Base-by-base conservation (phyloP, 768 basidiomycete genomes). In the Tephrocybe rancida region DNA sequence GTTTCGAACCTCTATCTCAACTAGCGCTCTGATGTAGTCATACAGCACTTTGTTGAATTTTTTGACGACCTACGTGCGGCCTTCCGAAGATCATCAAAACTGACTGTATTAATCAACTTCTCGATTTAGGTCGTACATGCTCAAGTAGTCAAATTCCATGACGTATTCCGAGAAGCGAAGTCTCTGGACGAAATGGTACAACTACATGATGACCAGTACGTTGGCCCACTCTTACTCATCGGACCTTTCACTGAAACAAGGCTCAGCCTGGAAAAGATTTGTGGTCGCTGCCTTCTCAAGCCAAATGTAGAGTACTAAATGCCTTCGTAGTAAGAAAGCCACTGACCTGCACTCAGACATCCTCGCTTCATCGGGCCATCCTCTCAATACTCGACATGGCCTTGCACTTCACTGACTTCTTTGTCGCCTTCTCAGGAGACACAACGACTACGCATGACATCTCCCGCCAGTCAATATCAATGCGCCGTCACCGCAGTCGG, bases 181-280 rank as follows among this genome's bases (percentile, higher is more conserved):
- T 90, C 89, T 3, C 73, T 94, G 13, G 92, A 92, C 60, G 86
- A 90, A 50, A 87, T 91, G 75, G 86, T 92, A 43, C 68, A 69
- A 27, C 55, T 86, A 11, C 91, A 93, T 61, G 76, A 84, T 27
- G 77, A 82, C 24, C 85, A 91, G 90, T 92, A 58, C 59, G 89
- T 72, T 48, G 10, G 21, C 18, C 6, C 21, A 3, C 16, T 30
- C 39, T 25, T 11, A 25, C n/a, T 10, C 26, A 43, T 32, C 22
- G 9, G 26, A 27, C 49, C 24, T 44, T 26, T 37, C 45, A 52
- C 13, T 46, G n/a, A 39, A 49, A 35, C 5, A 30, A 16, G 19
- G 2, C 5, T 26, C 26, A 60, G 59, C 24, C 73, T 90, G 29
- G 78, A 82, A 41, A 84, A 76, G 54, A 70, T 92, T 5, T 74